phyloP scores from a whole-genome alignment of 192 early-diverging fungal genomes.

The Dimargaris xerosporica region DNA sequence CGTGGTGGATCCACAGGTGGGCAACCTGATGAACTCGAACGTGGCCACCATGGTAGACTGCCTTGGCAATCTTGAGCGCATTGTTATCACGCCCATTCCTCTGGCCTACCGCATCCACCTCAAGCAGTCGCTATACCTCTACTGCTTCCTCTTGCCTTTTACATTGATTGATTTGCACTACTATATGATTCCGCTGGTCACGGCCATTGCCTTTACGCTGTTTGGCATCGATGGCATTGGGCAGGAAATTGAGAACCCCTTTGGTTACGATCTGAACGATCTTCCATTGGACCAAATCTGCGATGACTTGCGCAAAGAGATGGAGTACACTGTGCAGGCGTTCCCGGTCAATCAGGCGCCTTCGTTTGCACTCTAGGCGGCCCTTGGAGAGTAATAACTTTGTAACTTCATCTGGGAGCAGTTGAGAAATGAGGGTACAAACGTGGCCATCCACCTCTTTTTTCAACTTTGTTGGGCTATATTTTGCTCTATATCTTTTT shows the following conservation, averaged over 20 bases:
- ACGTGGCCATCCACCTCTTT: too few species aligned
- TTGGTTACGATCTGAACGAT: slow-evolving; percentile 39
- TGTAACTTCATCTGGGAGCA: too few species aligned
- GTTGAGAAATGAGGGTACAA: too few species aligned
- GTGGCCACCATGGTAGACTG: slow-evolving; percentile 36
- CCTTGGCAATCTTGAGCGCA: slow-evolving; percentile 47
- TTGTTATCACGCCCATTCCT: slow-evolving; percentile 60
- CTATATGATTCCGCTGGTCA: slow-evolving; percentile 23
- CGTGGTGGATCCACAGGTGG: slow-evolving; percentile 27
- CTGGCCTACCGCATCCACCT: slow-evolving; percentile 59
- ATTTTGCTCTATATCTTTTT: too few species aligned
- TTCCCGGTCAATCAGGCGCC: neutral
- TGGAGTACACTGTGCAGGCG: slow-evolving; percentile 31
- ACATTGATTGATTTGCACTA: slow-evolving; percentile 6
- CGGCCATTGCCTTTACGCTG: slow-evolving; percentile 26
- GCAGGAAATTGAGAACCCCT: slow-evolving; percentile 31
- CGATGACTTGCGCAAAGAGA: slow-evolving; percentile 33
- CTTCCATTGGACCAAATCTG: slow-evolving; percentile 35
- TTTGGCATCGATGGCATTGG: slow-evolving; percentile 37
- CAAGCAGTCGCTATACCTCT: slow-evolving; percentile 60
- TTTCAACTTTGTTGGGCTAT: too few species aligned
- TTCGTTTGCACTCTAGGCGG: neutral
- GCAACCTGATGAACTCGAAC: slow-evolving; percentile 30
- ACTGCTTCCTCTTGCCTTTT: slow-evolving; percentile 24
- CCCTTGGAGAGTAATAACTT: too few species aligned